phyloP scores from a whole-genome alignment of 2,329 filamentous ascomycete species.

The Coleophoma cylindrospora region DNA sequence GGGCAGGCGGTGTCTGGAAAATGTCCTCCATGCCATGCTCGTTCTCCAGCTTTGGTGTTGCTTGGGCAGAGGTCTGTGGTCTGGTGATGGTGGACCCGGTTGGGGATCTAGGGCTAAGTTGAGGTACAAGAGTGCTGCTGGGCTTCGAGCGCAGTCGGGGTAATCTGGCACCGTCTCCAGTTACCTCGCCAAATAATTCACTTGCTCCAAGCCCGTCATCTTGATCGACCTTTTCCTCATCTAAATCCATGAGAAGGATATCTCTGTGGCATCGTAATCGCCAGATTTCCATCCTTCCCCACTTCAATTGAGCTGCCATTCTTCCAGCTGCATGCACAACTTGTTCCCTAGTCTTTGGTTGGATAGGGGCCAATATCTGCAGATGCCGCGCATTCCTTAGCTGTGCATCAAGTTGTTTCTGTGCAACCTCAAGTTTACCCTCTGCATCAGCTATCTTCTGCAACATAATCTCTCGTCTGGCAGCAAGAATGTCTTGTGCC shows the following conservation, averaged over 20 bases:
- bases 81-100: conserved; percentile 25
- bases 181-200: conserved; percentile 11
- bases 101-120: conserved; percentile 32
- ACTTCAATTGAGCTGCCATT: conserved; percentile 84
- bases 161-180: conserved; percentile 24
- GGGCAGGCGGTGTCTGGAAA: conserved; percentile 44
- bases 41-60: conserved; percentile 27
- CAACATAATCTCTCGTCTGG: conserved; percentile 76
- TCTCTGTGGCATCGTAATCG: conserved; percentile 85
- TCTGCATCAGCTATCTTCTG: conserved; percentile 81
- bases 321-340: conserved; percentile 79
- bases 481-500: conserved; percentile 78
- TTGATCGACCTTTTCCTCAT: conserved; percentile 57
- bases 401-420: conserved; percentile 77
- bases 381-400: conserved; percentile 87
- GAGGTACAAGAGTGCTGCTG: conserved; percentile 28
- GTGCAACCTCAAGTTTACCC: conserved; percentile 65
- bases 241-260: conserved; percentile 78
- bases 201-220: conserved; percentile 3
- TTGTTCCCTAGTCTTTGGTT: conserved; percentile 82
- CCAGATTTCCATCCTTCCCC: conserved; percentile 94
- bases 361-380: conserved; percentile 82
- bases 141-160: conserved; percentile 29
- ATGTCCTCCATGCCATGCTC: conserved; percentile 38
- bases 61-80: conserved; percentile 24